phyloP scores from a whole-genome alignment of 805 yeast genomes.

The Pichia thaimueangensis region DNA sequence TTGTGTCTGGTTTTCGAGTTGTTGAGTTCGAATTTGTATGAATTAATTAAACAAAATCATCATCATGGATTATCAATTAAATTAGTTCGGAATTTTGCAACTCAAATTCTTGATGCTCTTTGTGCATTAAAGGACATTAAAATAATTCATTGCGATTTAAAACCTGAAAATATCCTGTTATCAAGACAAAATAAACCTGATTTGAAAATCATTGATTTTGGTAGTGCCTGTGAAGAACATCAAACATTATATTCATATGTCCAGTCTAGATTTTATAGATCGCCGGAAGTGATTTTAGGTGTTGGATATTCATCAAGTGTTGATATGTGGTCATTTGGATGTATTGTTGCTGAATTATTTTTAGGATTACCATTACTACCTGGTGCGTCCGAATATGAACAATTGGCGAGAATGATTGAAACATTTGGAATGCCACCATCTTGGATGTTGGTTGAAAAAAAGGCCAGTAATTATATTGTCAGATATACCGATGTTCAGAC shows the following conservation, averaged over 20 bases:
- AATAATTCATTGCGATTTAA: conserved; percentile 91
- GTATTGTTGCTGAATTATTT: conserved; percentile 52
- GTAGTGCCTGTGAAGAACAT: conserved; percentile 88
- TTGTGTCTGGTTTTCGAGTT: conserved; percentile 89
- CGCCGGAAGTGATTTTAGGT: conserved; percentile 92
- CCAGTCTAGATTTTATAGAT: conserved; percentile 87
- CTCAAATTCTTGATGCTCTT: conserved; percentile 76
- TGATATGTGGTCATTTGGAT: conserved; percentile 70
- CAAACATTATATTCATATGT: conserved; percentile 87
- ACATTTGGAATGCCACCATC: conserved; percentile 84
- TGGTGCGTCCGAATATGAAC: conserved; percentile 91
- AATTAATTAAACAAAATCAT: conserved; percentile 85
- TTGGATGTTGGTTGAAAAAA: conserved; percentile 96
- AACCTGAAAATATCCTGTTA: conserved; percentile 89
- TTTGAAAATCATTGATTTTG: conserved; percentile 91
- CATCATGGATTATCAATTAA: conserved; percentile 84
- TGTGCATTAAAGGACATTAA: conserved; percentile 74
- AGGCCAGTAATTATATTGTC: conserved; percentile 58
- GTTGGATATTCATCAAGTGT: conserved; percentile 88
- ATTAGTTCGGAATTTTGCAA: conserved; percentile 69
- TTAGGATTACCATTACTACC: conserved; percentile 92
- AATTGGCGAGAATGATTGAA: conserved; percentile 71
- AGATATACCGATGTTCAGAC: too few species aligned
- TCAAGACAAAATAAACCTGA: conserved; percentile 77
- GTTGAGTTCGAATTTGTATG: conserved; percentile 81